phyloP scores from a whole-genome alignment of 2,329 filamentous ascomycete genomes.

The Elsinoe fawcettii region DNA sequence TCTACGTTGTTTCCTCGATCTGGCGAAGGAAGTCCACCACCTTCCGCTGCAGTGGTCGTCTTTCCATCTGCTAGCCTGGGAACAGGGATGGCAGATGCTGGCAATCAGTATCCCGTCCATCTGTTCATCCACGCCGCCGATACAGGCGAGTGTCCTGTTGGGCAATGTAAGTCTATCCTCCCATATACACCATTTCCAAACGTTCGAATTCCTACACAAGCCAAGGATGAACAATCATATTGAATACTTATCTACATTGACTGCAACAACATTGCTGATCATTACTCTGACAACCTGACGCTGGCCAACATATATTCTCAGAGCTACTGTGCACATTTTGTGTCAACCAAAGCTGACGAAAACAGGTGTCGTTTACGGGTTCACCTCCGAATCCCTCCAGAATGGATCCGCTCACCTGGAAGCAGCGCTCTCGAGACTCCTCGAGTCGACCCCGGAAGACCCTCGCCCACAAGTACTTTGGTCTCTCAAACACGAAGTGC shows the following conservation, averaged over 20 bases:
- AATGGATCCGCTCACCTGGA: slow-evolving; percentile 32
- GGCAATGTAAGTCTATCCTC: slow-evolving; percentile 69
- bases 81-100: slow-evolving; percentile 20
- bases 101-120: slow-evolving; percentile 47
- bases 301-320: slow-evolving; percentile 15
- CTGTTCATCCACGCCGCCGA: slow-evolving; percentile 75
- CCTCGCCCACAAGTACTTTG: slow-evolving; percentile 40
- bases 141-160: slow-evolving; percentile 78
- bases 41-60: slow-evolving; percentile 64
- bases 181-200: slow-evolving; percentile 19
- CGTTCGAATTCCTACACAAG: slow-evolving; percentile 14
- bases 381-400: slow-evolving; percentile 34
- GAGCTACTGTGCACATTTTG: slow-evolving; percentile 21
- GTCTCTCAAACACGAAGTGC: slow-evolving; percentile 47
- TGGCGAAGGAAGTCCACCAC: slow-evolving; percentile 66
- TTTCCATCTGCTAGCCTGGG: slow-evolving; percentile 50
- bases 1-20: slow-evolving; percentile 58
- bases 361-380: slow-evolving; percentile 53
- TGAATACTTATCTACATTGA: slow-evolving; percentile 99
- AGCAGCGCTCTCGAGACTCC: slow-evolving; percentile 36
- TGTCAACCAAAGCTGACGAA: slow-evolving; percentile 30
- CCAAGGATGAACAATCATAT: slow-evolving; percentile 69
- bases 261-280: slow-evolving; percentile 87
- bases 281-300: slow-evolving; percentile 84
- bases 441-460: slow-evolving; percentile 32